phyloP scores from a whole-genome alignment of 441 rosid species.

The Adansonia gregorii region DNA sequence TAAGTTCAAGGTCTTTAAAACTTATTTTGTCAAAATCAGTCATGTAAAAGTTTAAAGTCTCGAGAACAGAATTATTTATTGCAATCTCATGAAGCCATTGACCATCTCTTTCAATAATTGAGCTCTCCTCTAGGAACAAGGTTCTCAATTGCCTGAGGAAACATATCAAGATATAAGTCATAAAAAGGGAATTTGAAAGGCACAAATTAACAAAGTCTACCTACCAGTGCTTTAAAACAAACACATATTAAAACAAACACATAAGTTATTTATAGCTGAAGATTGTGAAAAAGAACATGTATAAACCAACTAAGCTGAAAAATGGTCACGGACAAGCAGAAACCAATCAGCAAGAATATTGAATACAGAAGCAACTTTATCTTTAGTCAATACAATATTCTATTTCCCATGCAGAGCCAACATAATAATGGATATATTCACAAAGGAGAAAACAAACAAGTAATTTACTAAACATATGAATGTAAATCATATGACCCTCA shows the following conservation, averaged over 20 bases:
- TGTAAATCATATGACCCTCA: not conserved
- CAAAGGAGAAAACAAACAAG: not conserved
- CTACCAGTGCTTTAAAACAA: slow-evolving; percentile 2
- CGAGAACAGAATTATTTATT: not conserved
- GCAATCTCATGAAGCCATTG: slow-evolving; percentile 11
- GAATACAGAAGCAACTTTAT: not conserved
- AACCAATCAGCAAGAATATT: not conserved
- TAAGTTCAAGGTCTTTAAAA: not conserved
- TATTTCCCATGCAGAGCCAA: not conserved
- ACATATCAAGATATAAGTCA: not conserved
- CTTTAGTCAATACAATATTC: not conserved
- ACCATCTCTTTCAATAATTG: not conserved
- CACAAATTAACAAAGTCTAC: slow-evolving; percentile 9
- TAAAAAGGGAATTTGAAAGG: not conserved
- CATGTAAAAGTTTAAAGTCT: slow-evolving; percentile 15
- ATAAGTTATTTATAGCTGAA: not conserved
- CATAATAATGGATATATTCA: not conserved
- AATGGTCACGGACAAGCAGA: not conserved
- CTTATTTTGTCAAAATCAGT: not conserved
- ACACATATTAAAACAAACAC: not conserved
- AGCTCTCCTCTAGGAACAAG: slow-evolving; percentile 1
- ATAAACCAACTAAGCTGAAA: not conserved
- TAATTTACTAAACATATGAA: not conserved
- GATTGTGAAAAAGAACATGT: not conserved
- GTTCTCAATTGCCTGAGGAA: not conserved